Percentiles rank a stretch among this genome's conserved stretches.
These are phyloP conservation scores for Exutisphaerella laricina DNA, from an alignment of 2,329 filamentous ascomycete genomes.

Conservation along the genomic window DNA sequence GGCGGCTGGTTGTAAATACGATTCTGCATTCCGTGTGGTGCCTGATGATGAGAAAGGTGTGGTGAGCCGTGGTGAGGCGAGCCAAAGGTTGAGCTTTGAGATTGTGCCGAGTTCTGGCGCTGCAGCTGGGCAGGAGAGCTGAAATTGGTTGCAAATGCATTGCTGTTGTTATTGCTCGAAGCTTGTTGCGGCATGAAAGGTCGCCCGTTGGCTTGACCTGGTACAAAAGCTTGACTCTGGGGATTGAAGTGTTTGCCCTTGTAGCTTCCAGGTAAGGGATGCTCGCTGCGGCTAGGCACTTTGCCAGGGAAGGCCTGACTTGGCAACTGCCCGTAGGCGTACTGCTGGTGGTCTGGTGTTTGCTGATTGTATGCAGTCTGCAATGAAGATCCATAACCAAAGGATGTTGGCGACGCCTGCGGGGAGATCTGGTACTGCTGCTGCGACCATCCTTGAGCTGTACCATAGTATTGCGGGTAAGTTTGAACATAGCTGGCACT, in stretches of 20 bases:
- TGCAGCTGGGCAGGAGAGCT: conserved; percentile 21
- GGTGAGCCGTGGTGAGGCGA: conserved; percentile 18
- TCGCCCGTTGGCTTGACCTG: conserved; percentile 44
- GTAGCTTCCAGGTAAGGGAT: conserved; percentile 79
- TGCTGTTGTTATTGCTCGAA: conserved; percentile 7
- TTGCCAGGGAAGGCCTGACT: conserved; percentile 63
- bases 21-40: conserved; percentile 17
- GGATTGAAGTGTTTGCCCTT: conserved; percentile 87
- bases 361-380: conserved; percentile 32
- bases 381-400: conserved; percentile 9
- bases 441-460: conserved; percentile 28
- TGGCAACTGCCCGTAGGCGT: conserved; percentile 74
- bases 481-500: conserved; percentile 13
- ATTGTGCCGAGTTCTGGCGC: conserved; percentile 31
- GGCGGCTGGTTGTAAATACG: conserved; percentile 17
- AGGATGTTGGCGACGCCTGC: conserved; percentile 15
- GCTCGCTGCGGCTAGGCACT: conserved; percentile 65
- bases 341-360: conserved; percentile 44
- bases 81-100: conserved; percentile 27
- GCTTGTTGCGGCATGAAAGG: conserved; percentile 24
- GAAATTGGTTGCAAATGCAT: conserved; percentile 5
- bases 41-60: conserved; percentile 7
- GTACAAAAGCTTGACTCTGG: conserved; percentile 87
- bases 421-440: conserved; percentile 26
- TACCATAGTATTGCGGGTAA: conserved; percentile 25